phyloP scores from a whole-genome alignment of 441 rosid species.

The Gossypium schwendimanii region DNA sequence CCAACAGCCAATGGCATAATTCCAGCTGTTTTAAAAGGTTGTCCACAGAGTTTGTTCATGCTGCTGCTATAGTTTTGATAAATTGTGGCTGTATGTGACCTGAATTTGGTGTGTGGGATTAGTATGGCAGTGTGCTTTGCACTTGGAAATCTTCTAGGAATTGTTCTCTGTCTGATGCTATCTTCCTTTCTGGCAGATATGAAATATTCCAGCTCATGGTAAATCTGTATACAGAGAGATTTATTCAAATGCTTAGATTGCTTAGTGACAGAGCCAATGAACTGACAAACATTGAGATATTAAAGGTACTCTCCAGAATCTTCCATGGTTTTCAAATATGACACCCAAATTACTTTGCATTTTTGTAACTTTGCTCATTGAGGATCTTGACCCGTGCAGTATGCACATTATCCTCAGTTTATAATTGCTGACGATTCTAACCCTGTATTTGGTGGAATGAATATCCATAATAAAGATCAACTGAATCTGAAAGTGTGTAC shows the following conservation, averaged over 20 bases:
- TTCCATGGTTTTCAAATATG: not conserved
- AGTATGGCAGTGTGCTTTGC: not conserved
- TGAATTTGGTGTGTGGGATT: slow-evolving; percentile 1
- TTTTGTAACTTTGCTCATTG: not conserved
- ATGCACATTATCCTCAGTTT: not conserved
- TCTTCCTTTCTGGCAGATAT: slow-evolving; percentile 57
- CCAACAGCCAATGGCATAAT: not conserved
- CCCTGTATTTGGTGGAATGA: not conserved
- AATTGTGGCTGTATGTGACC: not conserved
- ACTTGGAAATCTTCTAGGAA: not conserved
- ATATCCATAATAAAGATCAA: not conserved
- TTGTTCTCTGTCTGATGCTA: slow-evolving; percentile 5
- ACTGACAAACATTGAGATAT: slow-evolving; percentile 87
- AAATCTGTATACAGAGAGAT: slow-evolving; percentile 95
- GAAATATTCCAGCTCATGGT: slow-evolving; percentile 99
- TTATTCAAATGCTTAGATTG: slow-evolving; percentile 95
- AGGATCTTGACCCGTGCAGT: not conserved
- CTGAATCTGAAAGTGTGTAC: not conserved
- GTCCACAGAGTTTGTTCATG: not conserved
- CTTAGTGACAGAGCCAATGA: slow-evolving; percentile 89
- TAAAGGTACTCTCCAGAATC: slow-evolving; percentile 54
- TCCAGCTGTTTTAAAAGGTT: not conserved
- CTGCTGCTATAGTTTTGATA: not conserved
- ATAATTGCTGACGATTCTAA: not conserved
- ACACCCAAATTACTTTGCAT: slow-evolving; percentile 1